Evolutionary conservation across 2,329 filamentous ascomycete species (phyloP).

Genomic region (Penicillium griseofulvum): DNA sequence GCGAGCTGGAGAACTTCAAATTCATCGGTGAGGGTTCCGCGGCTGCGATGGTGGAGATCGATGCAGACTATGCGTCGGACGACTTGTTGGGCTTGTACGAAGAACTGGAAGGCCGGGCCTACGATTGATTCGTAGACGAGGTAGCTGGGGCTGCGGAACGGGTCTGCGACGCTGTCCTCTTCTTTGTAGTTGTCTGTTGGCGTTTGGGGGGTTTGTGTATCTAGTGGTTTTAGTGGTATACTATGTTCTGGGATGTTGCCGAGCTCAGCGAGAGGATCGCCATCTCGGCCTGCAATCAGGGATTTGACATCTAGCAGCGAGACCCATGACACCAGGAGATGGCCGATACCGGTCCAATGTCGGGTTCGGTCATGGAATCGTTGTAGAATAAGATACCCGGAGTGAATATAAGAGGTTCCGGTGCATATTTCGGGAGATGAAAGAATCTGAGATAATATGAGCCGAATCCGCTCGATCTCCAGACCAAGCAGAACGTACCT

Average conservation of each 20-base stretch:
- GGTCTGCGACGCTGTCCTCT: constrained; percentile 16
- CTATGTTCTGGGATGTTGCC: constrained; percentile 21
- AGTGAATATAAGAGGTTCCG: constrained; percentile 32
- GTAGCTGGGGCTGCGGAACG: constrained; percentile 28
- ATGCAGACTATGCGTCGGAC: constrained; percentile 36
- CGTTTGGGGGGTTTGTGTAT: background rate
- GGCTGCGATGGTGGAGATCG: constrained; percentile 39
- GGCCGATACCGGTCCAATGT: constrained; percentile 29
- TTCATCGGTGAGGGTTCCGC: constrained; percentile 38
- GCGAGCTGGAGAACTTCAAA: constrained; percentile 40
- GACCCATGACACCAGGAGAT: constrained; percentile 33
- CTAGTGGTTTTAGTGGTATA: background rate
- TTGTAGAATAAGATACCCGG: constrained; percentile 32
- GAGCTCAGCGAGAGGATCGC: constrained; percentile 32
- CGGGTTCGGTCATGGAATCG: constrained; percentile 27
- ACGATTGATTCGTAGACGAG: constrained; percentile 33
- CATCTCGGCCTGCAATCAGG: constrained; percentile 37
- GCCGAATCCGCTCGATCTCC: background rate
- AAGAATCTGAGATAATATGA: constrained; percentile 22
- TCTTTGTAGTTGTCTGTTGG: constrained; percentile 6
- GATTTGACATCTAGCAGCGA: constrained; percentile 37
- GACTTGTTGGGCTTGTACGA: constrained; percentile 34
- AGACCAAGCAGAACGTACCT: constrained; percentile 22
- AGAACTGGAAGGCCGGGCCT: constrained; percentile 35
- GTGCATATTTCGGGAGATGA: constrained; percentile 28